Conservation (phyloP, 2,329 filamentous ascomycete genomes). For the Xylaria sp. region DNA sequence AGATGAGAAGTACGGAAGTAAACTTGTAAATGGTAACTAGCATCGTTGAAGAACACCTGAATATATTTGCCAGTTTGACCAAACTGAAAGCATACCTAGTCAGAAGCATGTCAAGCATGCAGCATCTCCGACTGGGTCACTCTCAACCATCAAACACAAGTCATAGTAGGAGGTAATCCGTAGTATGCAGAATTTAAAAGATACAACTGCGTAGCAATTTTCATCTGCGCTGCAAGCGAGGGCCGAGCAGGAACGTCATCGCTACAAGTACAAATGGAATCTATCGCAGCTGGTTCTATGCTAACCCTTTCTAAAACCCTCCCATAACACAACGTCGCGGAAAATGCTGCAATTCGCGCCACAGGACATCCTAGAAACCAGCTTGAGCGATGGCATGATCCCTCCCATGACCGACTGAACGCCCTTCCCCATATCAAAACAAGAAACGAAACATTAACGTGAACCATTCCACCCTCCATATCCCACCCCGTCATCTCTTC, state of each 20-base stretch:
- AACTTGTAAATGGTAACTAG: too few species aligned
- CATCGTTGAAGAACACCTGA: too few species aligned
- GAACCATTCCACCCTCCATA: neutral
- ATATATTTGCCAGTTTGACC: too few species aligned
- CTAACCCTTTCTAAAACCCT: neutral
- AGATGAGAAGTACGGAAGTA: too few species aligned
- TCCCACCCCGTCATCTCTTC: neutral
- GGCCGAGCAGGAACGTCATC: neutral
- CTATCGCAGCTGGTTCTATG: neutral
- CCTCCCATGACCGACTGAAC: conserved; percentile 6
- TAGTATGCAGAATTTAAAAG: neutral
- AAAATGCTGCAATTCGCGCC: neutral
- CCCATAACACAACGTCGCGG: neutral
- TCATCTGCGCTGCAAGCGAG: neutral
- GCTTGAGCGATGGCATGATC: neutral
- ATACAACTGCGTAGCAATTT: neutral
- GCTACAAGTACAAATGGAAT: neutral
- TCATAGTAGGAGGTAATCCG: neutral
- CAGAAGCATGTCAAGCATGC: too few species aligned
- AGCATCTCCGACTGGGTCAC: too few species aligned
- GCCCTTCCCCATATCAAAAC: neutral
- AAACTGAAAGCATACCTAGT: too few species aligned
- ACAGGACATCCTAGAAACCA: neutral
- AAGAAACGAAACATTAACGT: neutral
- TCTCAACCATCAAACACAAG: neutral